Evolutionary conservation across 345 rosid species (phyloP).

Genomic region (Eucalyptus curtisii): DNA sequence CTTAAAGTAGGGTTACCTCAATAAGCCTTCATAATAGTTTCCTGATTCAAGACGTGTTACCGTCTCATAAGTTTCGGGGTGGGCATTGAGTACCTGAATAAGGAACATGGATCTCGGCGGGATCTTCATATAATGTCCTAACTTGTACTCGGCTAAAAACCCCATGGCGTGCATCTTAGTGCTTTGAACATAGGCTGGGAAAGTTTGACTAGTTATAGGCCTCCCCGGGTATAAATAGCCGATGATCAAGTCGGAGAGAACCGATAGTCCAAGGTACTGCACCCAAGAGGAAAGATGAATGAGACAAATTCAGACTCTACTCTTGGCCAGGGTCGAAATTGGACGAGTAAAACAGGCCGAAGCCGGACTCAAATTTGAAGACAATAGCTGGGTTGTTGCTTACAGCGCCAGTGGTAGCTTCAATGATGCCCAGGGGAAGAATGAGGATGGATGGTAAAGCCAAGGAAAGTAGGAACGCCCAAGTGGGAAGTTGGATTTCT

Average conservation of each 20-base stretch:
- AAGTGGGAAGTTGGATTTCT: conserved; percentile 25
- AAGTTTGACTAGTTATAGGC: conserved; percentile 24
- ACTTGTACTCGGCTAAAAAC: conserved; percentile 10
- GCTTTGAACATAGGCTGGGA: conserved; percentile 35
- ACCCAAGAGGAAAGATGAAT: background rate
- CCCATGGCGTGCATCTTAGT: conserved; percentile 30
- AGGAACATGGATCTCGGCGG: conserved; percentile 7
- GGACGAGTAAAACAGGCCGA: background rate
- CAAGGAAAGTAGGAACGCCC: conserved; percentile 25
- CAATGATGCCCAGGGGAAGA: conserved; percentile 18
- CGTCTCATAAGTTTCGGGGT: background rate
- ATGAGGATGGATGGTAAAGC: conserved; percentile 11
- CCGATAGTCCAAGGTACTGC: background rate
- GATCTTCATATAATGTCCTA: conserved; percentile 8
- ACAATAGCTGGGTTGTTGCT: background rate
- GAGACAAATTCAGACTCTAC: background rate
- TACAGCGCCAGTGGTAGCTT: conserved; percentile 26
- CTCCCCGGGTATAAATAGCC: conserved; percentile 2
- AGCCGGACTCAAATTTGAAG: background rate
- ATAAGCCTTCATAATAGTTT: background rate
- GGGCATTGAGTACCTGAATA: background rate
- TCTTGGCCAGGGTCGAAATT: background rate
- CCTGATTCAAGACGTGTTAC: background rate
- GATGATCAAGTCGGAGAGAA: background rate
- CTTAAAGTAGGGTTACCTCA: background rate